Base-by-base conservation (phyloP, 1,139 yeast genomes). In the Yamadazyma dendronema region DNA sequence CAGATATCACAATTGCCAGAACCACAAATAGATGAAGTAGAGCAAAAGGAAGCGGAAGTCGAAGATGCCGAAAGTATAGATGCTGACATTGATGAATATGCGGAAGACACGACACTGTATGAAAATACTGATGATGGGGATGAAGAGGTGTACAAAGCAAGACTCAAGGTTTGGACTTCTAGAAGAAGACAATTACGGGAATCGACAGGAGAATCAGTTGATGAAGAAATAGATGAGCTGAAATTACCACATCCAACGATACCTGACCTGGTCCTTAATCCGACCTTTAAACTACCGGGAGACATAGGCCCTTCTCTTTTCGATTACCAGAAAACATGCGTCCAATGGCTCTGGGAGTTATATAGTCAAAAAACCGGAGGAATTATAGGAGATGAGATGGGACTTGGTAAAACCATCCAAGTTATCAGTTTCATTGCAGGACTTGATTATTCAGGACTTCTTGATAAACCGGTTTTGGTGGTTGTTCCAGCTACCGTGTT, bases 401-500 rank as follows among this genome's bases (percentile, higher is more conserved):
- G 98, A 0, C 62, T 92, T 12, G 98, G 98, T 2, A 92, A 92
- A 54, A 92, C 98, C 0, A 84, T 92, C 38, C 98, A 92, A 57
- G 76, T 92, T 7, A 88, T 88, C 29, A 79, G 97, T 0, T 92
- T 92, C 57, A 55, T 92, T 8, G 97, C 97, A 0, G 95, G 96
- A 0, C 65, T 92, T 28, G 96, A 89, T 53, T 86, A 89, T 55
- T 85, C 95, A 13, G 82, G 84, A 0, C 64, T 77, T 37, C 62
- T 92, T 4, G 74, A 77, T 16, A 84, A 84, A 33, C 98, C 98
- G 0, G 84, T 85, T 0, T 56, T 92, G 26, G 74, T 92, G 29
- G 97, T 92, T 0, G 95, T 96, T 41, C 98, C 98, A 0, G 97
- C 98, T 0, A 92, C 98, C 0, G 97, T 92, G 0, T 68, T 92